Conservation (phyloP, 164 flowering plant species). For the Houttuynia cordata region DNA sequence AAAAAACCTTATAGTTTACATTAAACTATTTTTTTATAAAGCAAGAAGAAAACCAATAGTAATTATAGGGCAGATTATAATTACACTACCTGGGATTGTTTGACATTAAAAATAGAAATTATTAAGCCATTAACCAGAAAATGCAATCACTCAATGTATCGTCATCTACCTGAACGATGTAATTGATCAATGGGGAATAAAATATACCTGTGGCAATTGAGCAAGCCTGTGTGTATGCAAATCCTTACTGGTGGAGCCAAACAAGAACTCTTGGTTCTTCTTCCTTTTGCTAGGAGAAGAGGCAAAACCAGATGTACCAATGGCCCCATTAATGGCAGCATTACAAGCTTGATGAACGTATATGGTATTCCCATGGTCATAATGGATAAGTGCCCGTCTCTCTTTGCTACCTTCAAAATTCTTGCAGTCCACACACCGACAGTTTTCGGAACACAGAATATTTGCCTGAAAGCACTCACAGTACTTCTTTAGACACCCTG, state of each 20-base stretch:
- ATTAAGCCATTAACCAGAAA: not conserved
- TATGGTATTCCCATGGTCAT: conserved; percentile 52
- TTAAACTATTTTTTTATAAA: not conserved
- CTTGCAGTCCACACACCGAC: conserved; percentile 95
- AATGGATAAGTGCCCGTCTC: conserved; percentile 81
- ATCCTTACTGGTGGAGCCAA: conserved; percentile 43
- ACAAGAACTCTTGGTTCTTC: conserved; percentile 57
- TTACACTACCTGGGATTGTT: not conserved
- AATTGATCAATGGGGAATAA: not conserved
- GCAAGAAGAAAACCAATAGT: not conserved
- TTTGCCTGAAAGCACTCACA: conserved; percentile 98
- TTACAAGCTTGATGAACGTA: conserved; percentile 91
- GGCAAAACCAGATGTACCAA: conserved; percentile 87
- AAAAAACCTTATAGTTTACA: no score
- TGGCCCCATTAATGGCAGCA: conserved; percentile 95
- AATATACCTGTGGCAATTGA: conserved; percentile 62
- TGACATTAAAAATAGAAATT: not conserved
- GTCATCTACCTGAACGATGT: no score
- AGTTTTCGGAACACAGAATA: conserved; percentile 91
- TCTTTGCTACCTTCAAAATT: conserved; percentile 97
- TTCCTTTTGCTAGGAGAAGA: conserved; percentile 72
- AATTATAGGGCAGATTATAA: not conserved
- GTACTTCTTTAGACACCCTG: conserved; percentile 95
- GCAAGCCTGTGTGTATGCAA: conserved; percentile 32
- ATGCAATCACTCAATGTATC: not conserved